These are phyloP conservation scores for Centella asiatica DNA, from an alignment of 129 eudicot species.

Conservation along the genomic window DNA sequence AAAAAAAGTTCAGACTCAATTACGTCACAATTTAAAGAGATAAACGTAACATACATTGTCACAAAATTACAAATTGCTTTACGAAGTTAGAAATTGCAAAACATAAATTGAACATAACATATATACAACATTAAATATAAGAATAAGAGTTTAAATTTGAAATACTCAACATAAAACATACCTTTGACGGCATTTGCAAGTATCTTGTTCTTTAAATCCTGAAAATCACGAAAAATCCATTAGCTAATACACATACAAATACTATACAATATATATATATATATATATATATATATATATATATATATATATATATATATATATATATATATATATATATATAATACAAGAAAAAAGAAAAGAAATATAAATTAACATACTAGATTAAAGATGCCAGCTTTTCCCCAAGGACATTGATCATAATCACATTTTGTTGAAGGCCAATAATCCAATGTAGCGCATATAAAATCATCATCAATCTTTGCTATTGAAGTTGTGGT, in stretches of 20 bases:
- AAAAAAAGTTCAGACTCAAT: too few relatives aligned
- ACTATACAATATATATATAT: neutral
- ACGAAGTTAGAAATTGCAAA: too few relatives aligned
- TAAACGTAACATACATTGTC: too few relatives aligned
- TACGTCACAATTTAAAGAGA: too few relatives aligned
- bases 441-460: constrained; percentile 75
- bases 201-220: constrained; percentile 58
- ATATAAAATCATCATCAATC: constrained; percentile 36
- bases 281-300: neutral
- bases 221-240: constrained; percentile 1
- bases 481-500: constrained; percentile 18
- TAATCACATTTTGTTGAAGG: constrained; percentile 51
- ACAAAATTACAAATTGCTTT: too few relatives aligned
- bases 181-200: constrained; percentile 67
- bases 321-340: neutral
- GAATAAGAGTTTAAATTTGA: too few relatives aligned
- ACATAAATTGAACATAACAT: too few relatives aligned
- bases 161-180: constrained; percentile 2
- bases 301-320: neutral
- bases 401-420: constrained; percentile 55
- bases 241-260: neutral
- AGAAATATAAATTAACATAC: neutral
- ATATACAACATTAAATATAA: too few relatives aligned
- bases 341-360: neutral
- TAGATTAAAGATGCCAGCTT: constrained; percentile 39